These are phyloP conservation scores for Rhodotorula toruloides DNA, from an alignment of 768 basidiomycete genomes.

Conservation along the genomic window DNA sequence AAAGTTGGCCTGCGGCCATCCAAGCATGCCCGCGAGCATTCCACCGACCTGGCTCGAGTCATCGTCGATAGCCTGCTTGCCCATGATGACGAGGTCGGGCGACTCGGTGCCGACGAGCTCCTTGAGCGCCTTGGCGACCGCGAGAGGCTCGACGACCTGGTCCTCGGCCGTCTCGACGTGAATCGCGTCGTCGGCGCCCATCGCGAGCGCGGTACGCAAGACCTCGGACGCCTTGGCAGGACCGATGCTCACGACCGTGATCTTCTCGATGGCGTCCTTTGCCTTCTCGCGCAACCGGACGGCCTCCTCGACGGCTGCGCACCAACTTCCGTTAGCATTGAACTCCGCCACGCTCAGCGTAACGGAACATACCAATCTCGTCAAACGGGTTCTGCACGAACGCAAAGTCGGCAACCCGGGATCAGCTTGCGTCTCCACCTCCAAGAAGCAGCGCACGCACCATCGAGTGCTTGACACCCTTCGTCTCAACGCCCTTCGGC, in stretches of 20 bases:
- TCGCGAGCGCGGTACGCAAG: constrained; percentile 90
- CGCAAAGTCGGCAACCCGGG: not conserved
- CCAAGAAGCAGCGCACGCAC: constrained; percentile 50
- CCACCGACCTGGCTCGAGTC: constrained; percentile 93
- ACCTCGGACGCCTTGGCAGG: constrained; percentile 83
- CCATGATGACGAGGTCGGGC: constrained; percentile 85
- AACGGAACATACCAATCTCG: constrained; percentile 72
- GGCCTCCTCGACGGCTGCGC: constrained; percentile 96
- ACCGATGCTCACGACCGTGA: constrained; percentile 90
- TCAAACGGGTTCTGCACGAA: constrained; percentile 84
- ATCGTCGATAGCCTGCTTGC: constrained; percentile 98
- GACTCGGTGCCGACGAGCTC: constrained; percentile 60
- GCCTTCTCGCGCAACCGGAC: constrained; percentile 82
- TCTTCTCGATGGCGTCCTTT: constrained; percentile 70
- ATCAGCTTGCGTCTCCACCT: too few relatives aligned
- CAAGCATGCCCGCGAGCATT: constrained; percentile 88
- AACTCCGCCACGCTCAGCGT: not conserved
- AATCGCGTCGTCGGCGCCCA: constrained; percentile 90
- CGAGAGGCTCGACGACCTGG: constrained; percentile 73
- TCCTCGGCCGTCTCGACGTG: constrained; percentile 73
- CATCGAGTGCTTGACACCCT: constrained; percentile 94
- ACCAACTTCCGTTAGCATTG: not conserved
- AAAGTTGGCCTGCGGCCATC: constrained; percentile 91
- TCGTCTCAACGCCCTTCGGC: constrained; percentile 89
- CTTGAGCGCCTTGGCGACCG: constrained; percentile 77